These are phyloP conservation scores for Sesbania bispinosa DNA, from an alignment of 306 rosid species.

Conservation along the genomic window DNA sequence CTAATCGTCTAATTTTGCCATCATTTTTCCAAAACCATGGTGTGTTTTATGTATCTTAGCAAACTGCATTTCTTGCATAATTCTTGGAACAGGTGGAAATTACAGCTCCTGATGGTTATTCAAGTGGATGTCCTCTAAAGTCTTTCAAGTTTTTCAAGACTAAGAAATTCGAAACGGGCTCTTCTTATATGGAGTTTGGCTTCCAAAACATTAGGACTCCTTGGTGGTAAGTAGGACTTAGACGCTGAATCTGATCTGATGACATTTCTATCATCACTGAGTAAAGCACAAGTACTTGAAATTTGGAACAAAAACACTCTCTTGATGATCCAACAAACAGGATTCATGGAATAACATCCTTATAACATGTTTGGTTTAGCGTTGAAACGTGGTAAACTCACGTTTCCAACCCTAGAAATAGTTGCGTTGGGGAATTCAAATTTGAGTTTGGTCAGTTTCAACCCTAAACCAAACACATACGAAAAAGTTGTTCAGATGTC, in stretches of 20 bases:
- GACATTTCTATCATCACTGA: background rate
- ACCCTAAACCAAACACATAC: no score
- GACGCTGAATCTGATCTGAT: background rate
- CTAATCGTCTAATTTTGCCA: background rate
- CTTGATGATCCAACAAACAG: background rate
- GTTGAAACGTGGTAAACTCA: no score
- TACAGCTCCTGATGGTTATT: conserved; percentile 44
- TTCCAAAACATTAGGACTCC: conserved; percentile 64
- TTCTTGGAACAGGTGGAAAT: conserved; percentile 49
- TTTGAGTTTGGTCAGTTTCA: no score
- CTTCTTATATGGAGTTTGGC: conserved; percentile 34
- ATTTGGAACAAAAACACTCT: background rate
- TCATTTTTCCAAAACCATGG: background rate
- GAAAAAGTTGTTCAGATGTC: background rate
- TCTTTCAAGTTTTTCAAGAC: conserved; percentile 67
- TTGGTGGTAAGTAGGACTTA: conserved; percentile 64
- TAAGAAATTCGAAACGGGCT: conserved; percentile 42
- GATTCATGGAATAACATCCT: background rate
- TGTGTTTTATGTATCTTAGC: background rate
- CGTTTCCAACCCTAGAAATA: no score
- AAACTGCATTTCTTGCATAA: background rate
- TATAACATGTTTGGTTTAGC: no score
- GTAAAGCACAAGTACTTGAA: background rate
- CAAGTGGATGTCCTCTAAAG: conserved; percentile 63
- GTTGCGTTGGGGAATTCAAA: no score